Evolutionary conservation across 1,284 basidiomycete species (phyloP).

Genomic region (Ganoderma leucocontextum): DNA sequence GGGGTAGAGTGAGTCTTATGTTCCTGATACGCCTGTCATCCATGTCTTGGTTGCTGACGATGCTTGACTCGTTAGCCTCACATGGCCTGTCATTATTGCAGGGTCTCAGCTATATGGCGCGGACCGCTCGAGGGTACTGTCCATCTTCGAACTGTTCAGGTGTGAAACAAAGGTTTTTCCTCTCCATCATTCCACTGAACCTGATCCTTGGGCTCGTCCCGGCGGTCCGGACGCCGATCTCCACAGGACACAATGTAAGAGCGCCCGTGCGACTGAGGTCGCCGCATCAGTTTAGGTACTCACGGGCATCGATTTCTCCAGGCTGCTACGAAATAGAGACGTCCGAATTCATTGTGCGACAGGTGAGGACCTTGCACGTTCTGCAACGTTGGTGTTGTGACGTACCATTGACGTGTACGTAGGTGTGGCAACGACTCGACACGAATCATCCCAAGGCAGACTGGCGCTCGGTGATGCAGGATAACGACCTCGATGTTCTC

Average conservation of each 20-base stretch:
- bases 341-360: conserved; percentile 52
- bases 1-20: conserved; percentile 45
- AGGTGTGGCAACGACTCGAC: conserved; percentile 52
- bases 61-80: conserved; percentile 41
- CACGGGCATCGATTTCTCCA: conserved; percentile 30
- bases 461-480: conserved; percentile 52
- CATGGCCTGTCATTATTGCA: conserved; percentile 55
- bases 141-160: conserved; percentile 54
- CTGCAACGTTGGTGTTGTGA: conserved; percentile 33
- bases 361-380: conserved; percentile 46
- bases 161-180: conserved; percentile 35
- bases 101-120: conserved; percentile 50
- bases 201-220: conserved; percentile 21
- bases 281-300: not conserved
- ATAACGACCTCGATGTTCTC: conserved; percentile 45
- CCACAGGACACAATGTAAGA: conserved; percentile 39
- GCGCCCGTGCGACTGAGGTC: not conserved
- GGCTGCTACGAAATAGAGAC: conserved; percentile 60
- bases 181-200: conserved; percentile 24
- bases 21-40: not conserved
- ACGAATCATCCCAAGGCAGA: conserved; percentile 44
- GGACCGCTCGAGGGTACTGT: conserved; percentile 48
- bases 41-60: conserved; percentile 12
- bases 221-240: conserved; percentile 22
- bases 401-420: conserved; percentile 33